These are phyloP conservation scores for Blepharisma japonicum DNA, from an alignment of 73 alveolate species.

Conservation along the genomic window DNA sequence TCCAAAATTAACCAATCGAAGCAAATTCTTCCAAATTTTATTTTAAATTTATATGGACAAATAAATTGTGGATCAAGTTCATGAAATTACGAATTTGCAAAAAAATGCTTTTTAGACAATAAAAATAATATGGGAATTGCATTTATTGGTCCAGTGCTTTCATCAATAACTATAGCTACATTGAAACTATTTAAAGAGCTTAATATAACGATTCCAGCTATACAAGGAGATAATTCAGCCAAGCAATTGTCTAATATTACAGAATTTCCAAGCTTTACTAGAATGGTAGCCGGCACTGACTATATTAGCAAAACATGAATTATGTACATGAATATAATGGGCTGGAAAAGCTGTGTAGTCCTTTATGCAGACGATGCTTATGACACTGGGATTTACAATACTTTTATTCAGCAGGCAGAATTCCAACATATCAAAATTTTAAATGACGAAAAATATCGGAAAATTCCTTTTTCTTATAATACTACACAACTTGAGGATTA, in stretches of 20 bases:
- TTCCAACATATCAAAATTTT: background rate
- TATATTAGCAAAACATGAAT: background rate
- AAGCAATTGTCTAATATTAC: background rate
- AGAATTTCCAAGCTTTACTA: background rate
- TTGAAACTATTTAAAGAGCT: background rate
- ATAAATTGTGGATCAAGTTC: background rate
- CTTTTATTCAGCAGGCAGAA: background rate
- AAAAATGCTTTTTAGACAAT: background rate
- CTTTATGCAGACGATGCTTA: background rate
- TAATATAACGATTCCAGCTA: background rate
- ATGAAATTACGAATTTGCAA: background rate
- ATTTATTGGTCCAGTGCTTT: background rate
- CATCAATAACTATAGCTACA: background rate
- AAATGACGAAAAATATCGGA: background rate
- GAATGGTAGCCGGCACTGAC: background rate
- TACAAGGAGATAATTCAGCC: background rate
- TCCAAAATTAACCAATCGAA: background rate
- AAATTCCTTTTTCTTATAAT: background rate
- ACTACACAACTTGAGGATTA: background rate
- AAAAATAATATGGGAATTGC: constrained; percentile 15
- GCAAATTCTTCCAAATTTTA: background rate
- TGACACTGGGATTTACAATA: background rate
- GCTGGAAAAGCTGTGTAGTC: background rate
- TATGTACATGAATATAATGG: background rate
- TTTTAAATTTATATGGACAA: background rate